A percentile compares a stretch with the other conserved stretches of the same genome.
Conservation (phyloP, 2,329 filamentous ascomycete genomes). For the Lecanicillium sp. region DNA sequence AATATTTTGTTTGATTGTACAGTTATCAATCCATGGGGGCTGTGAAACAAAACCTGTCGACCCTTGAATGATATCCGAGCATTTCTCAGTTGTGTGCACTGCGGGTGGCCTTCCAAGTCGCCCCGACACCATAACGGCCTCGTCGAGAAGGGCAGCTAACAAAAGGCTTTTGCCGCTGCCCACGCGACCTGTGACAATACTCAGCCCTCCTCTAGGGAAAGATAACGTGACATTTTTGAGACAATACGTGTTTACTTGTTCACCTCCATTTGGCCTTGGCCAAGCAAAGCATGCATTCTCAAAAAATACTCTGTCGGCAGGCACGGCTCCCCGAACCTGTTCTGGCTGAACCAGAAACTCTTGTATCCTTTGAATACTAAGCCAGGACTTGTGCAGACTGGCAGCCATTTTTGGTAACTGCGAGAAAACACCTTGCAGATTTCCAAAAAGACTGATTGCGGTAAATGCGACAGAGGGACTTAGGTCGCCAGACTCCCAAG, state of each 20-base stretch:
- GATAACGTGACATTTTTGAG: slow-evolving; percentile 49
- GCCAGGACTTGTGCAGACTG: slow-evolving; percentile 4
- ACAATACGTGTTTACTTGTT: slow-evolving; percentile 37
- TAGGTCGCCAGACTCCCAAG: slow-evolving; percentile 2
- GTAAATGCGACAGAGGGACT: slow-evolving; percentile 9
- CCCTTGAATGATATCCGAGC: not conserved
- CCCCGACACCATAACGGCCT: slow-evolving; percentile 55
- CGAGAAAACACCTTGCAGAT: slow-evolving; percentile 4
- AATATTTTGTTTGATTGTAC: slow-evolving; percentile 35
- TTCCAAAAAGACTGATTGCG: slow-evolving; percentile 7
- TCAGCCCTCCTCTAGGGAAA: slow-evolving; percentile 55
- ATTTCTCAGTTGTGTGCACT: slow-evolving; percentile 23
- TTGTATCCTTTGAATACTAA: slow-evolving; percentile 6
- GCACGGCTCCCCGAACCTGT: not conserved
- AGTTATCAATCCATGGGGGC: slow-evolving; percentile 38
- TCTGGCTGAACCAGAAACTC: slow-evolving; percentile 5
- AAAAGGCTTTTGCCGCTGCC: slow-evolving; percentile 64
- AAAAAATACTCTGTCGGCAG: slow-evolving; percentile 1
- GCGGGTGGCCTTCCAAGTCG: slow-evolving; percentile 36
- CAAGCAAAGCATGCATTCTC: slow-evolving; percentile 5
- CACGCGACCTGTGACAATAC: slow-evolving; percentile 60
- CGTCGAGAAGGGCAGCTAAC: slow-evolving; percentile 58
- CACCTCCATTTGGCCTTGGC: not conserved
- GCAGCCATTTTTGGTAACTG: slow-evolving; percentile 3
- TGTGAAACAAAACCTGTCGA: slow-evolving; percentile 36